Percentiles rank a stretch among this genome's conserved stretches.
Conservation (phyloP, 139 green algal genomes). For the Chlorella sp. region DNA sequence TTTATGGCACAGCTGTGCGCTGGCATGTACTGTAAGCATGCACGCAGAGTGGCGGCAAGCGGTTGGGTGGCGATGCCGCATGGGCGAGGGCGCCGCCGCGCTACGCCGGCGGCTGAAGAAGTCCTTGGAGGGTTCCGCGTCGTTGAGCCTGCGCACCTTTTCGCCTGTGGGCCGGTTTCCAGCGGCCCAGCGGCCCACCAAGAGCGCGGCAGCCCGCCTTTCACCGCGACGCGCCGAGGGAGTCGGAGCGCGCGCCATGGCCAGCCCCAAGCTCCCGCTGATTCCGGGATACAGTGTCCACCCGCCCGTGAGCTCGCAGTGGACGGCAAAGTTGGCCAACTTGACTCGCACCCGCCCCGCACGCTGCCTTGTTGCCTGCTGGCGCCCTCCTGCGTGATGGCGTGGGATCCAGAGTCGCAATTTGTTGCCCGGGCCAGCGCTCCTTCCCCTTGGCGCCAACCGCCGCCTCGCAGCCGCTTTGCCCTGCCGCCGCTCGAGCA, state of each 20-base stretch:
- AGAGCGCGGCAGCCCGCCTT: not conserved
- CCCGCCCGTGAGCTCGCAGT: constrained; percentile 62
- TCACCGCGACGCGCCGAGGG: not conserved
- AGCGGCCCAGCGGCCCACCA: too few species aligned
- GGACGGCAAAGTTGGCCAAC: not conserved
- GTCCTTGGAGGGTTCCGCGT: too few species aligned
- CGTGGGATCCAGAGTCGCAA: too few species aligned
- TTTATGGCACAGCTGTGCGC: too few species aligned
- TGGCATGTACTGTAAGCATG: not conserved
- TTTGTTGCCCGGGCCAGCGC: too few species aligned
- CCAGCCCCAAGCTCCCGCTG: not conserved
- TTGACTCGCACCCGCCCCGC: not conserved
- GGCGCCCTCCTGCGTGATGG: too few species aligned
- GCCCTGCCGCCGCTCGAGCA: not conserved
- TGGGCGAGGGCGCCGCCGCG: too few species aligned
- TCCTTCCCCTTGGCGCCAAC: not conserved
- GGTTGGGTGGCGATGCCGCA: too few species aligned
- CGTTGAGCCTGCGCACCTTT: too few species aligned
- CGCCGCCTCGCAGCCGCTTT: not conserved
- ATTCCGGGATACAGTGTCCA: constrained; percentile 60
- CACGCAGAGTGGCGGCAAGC: not conserved
- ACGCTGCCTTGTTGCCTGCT: not conserved
- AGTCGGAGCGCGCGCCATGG: too few species aligned
- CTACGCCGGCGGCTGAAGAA: too few species aligned
- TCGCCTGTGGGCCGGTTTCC: too few species aligned